Evolutionary conservation across 2,329 filamentous ascomycete genomes (phyloP).

Genomic region (Chrysoporthe austroafricana): DNA sequence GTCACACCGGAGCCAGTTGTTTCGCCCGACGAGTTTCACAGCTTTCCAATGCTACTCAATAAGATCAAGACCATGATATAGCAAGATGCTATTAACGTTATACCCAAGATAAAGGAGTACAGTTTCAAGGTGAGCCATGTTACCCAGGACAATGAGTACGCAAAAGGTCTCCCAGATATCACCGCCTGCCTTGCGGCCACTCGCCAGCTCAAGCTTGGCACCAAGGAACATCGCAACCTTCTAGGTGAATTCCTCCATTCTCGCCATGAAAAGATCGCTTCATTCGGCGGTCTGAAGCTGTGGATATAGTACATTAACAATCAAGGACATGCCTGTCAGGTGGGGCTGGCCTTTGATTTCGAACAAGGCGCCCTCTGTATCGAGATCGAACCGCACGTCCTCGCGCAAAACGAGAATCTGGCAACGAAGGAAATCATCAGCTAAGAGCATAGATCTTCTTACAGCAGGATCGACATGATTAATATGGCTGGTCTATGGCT

Average conservation of each 20-base stretch:
- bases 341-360: background rate
- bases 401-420: too few relatives aligned
- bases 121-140: background rate
- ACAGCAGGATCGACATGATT: too few relatives aligned
- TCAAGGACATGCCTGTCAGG: background rate
- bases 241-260: background rate
- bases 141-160: background rate
- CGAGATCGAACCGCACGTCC: too few relatives aligned
- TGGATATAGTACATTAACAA: background rate
- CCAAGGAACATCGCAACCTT: background rate
- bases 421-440: too few relatives aligned
- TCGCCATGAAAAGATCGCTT: background rate
- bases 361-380: background rate
- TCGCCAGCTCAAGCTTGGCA: background rate
- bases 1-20: background rate
- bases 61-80: background rate
- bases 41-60: background rate
- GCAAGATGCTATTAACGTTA: background rate
- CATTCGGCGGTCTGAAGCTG: background rate
- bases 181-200: background rate
- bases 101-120: background rate
- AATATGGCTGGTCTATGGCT: too few relatives aligned
- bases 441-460: too few relatives aligned
- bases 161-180: too few relatives aligned
- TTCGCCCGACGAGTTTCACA: background rate